Conservation (phyloP, 305 asterid species). For the Solanum chacoense region DNA sequence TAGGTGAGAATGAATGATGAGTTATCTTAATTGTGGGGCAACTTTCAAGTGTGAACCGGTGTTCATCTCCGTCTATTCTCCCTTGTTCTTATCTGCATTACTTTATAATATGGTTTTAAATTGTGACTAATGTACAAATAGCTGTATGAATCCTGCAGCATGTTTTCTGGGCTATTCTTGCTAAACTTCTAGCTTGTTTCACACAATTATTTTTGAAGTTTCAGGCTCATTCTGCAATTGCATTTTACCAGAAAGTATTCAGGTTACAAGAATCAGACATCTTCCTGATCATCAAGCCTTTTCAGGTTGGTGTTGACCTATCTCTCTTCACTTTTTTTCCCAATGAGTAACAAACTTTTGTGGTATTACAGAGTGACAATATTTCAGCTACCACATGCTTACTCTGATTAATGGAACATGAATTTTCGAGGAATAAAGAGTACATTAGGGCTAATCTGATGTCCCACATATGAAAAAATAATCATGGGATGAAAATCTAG, state of each 20-base stretch:
- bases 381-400: background rate
- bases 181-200: background rate
- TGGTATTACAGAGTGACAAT: background rate
- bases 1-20: slow-evolving; percentile 19
- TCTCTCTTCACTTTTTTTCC: background rate
- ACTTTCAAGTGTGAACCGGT: background rate
- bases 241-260: slow-evolving; percentile 84
- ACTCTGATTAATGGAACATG: background rate
- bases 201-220: slow-evolving; percentile 4
- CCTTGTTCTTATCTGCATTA: background rate
- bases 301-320: slow-evolving; percentile 45
- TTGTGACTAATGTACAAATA: background rate
- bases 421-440: background rate
- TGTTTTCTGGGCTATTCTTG: background rate
- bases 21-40: background rate
- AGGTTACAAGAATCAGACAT: slow-evolving; percentile 57
- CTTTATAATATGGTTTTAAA: background rate
- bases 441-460: background rate
- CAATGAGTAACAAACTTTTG: background rate
- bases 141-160: background rate
- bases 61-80: background rate
- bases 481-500: background rate
- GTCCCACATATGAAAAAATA: background rate
- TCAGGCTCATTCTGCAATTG: slow-evolving; percentile 95
- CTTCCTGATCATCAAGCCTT: slow-evolving; percentile 53